Evolutionary conservation across 2,329 filamentous ascomycete genomes (phyloP), one percentile per base, ranked within the genome.

Genomic region (Colletotrichum sansevieriae): DNA sequence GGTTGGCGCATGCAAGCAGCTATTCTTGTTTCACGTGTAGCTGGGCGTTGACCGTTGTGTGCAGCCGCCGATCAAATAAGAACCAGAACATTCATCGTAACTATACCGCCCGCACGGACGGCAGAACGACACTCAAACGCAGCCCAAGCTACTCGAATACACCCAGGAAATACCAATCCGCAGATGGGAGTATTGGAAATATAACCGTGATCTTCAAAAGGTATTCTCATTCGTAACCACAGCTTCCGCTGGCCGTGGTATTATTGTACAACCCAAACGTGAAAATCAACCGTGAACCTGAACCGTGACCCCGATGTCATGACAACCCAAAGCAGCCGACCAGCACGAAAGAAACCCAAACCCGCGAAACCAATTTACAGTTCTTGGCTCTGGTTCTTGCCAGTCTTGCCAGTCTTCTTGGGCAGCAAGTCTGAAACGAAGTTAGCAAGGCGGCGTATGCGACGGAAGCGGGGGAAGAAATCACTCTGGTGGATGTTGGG

Each of bases 391-490:
- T 90, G 87, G 81, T 90, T 91, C 91, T 97, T 97, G 85, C 92
- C 93, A 81, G 88, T 87, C 92, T 98, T 98, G 82, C 91, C 88
- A 67, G 96, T 97, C 93, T 98, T 98, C 94, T 99, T 98, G 80
- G 96, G 96, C 74, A 99, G 91, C 73, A 99, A 92, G 87, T 99
- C 95, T 97, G 78, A 64, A 67, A 70, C 54, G 22, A 5, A 52
- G 78, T 88, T 77, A 87, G 84, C 74, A 76, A 35, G 20, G 29
- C 12, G 41, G 9, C 7, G 22, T 1, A 4, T 4, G 39, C 10
- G 66, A 10, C 25, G 18, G 25, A 9, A 9, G 15, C 55, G 54
- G 41, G 7, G 46, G 66, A 39, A 13, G 56, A 13, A 89, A 93
- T 76, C 90, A 97, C 94, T 97, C 86, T 96, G 93, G 88, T 97